A percentile compares a stretch with the other conserved stretches of the same genome.
Conservation (phyloP, 768 basidiomycete species). For the Daedaleopsis nitida region DNA sequence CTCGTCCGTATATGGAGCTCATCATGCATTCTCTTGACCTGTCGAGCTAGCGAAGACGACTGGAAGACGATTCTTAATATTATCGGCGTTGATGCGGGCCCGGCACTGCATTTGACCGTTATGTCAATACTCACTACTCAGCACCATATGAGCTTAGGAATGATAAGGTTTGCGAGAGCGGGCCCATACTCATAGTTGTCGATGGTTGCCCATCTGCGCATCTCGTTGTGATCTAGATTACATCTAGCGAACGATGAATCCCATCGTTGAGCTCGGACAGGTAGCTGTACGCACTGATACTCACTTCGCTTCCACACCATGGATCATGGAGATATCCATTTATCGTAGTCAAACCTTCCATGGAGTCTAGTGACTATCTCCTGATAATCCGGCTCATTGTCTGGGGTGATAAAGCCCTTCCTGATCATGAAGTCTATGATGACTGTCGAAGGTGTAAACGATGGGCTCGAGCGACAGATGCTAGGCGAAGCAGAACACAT, state of each 20-base stretch:
- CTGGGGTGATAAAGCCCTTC: conserved; percentile 82
- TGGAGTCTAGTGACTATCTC: conserved; percentile 79
- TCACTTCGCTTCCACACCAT: background rate
- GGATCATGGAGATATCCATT: conserved; percentile 12
- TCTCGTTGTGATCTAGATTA: too few species aligned
- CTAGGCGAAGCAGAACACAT: conserved; percentile 23
- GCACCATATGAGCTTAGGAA: too few species aligned
- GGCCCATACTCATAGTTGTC: too few species aligned
- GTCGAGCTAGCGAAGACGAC: too few species aligned
- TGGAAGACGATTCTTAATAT: too few species aligned
- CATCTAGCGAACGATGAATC: too few species aligned
- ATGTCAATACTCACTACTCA: too few species aligned
- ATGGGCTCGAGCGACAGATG: background rate
- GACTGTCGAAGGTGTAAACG: conserved; percentile 46
- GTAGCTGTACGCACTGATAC: background rate
- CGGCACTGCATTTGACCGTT: too few species aligned
- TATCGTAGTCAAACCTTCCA: conserved; percentile 63
- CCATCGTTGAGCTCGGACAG: too few species aligned
- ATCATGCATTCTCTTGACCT: background rate
- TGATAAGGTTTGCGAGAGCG: too few species aligned
- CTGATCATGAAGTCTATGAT: conserved; percentile 89
- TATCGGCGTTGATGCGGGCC: too few species aligned
- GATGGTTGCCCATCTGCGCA: too few species aligned
- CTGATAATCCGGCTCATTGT: conserved; percentile 82
- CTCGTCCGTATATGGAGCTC: background rate